These are phyloP conservation scores for Populus hybrid DNA, from an alignment of 441 rosid genomes.

Conservation along the genomic window DNA sequence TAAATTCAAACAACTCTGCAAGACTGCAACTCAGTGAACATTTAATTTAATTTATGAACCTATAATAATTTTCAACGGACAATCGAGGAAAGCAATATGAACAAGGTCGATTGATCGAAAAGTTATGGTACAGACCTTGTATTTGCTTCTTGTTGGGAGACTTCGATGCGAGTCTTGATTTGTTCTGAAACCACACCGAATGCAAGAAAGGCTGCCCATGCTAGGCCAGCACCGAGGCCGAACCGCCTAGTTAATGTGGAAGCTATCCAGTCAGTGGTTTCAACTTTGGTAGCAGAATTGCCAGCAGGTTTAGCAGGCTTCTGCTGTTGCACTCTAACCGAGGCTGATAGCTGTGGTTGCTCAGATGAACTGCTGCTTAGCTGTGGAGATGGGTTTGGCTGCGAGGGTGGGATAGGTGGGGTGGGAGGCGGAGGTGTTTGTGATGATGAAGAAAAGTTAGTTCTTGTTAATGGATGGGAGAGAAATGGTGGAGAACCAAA, in stretches of 20 bases:
- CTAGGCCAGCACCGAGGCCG: slow-evolving; percentile 79
- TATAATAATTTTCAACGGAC: not conserved
- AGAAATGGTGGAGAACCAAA: slow-evolving; percentile 51
- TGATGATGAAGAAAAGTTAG: not conserved
- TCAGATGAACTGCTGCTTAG: slow-evolving; percentile 32
- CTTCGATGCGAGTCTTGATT: slow-evolving; percentile 60
- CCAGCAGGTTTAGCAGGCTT: slow-evolving; percentile 26
- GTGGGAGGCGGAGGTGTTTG: slow-evolving; percentile 10
- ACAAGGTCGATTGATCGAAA: not conserved
- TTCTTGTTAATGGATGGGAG: slow-evolving; percentile 43
- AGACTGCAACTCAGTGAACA: not conserved
- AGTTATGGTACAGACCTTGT: slow-evolving; percentile 43
- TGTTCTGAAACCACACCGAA: slow-evolving; percentile 69
- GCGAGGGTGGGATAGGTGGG: slow-evolving; percentile 23
- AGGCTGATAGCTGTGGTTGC: slow-evolving; percentile 25
- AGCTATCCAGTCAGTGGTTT: slow-evolving; percentile 69
- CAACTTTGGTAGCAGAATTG: slow-evolving; percentile 36
- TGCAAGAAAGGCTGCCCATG: slow-evolving; percentile 69
- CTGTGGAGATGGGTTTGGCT: slow-evolving; percentile 27
- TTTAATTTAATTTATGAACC: not conserved
- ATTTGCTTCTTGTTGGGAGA: slow-evolving; percentile 59
- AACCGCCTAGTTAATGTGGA: slow-evolving; percentile 78
- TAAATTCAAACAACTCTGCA: not conserved
- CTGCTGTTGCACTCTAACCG: slow-evolving; percentile 25
- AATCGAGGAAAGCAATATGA: not conserved